Evolutionary conservation across 2,329 filamentous ascomycete species (phyloP), one percentile per base, ranked within the genome.

Genomic region (Nannizziopsis arthrosporioides): DNA sequence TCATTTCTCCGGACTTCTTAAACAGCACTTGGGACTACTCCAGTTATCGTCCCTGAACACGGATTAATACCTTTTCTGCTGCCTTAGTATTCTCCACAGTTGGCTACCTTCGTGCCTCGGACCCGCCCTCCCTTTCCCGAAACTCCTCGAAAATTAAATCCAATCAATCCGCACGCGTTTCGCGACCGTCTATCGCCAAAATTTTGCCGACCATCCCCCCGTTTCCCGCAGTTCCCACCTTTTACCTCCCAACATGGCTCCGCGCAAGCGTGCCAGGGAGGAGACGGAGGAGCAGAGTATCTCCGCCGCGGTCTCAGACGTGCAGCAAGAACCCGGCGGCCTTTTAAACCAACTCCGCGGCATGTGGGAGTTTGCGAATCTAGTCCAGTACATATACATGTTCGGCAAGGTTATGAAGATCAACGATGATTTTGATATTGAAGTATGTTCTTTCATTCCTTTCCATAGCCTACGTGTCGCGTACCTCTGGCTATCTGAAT

Each of bases 301-400:
- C 15, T 59, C 64, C 22, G 19, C 12, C 18, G 63, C 65, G 48
- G 62, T 64, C 49, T 63, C 53, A n/a, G 17, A 17, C 7, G 27
- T 10, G 17, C 37, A 41, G 12, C 39, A 58, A 58, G 66, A 68
- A 51, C 57, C 61, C 48, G 63, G 62, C 30, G 44, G 44, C 1
- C 57, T 80, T 47, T 72, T 93, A 22, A 70, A 79, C 50, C 80
- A 75, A 55, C 76, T 96, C 56, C 80, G 90, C 54, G 92, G 85
- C 63, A 88, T 85, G 75, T 96, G 90, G 89, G 85, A 95, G 66
- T 95, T 96, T 67, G 86, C 90, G 52, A 90, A 88, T 60, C 71
- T 96, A 6, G 88, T 84, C 69, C 90, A 98, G 68, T 98, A 88
- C 76, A 85, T 96, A 52, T 85, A 82, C 63, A 78, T 90, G 36